These are phyloP conservation scores for Pythium dissimile DNA, from an alignment of 352 stramenopile species.

Conservation along the genomic window DNA sequence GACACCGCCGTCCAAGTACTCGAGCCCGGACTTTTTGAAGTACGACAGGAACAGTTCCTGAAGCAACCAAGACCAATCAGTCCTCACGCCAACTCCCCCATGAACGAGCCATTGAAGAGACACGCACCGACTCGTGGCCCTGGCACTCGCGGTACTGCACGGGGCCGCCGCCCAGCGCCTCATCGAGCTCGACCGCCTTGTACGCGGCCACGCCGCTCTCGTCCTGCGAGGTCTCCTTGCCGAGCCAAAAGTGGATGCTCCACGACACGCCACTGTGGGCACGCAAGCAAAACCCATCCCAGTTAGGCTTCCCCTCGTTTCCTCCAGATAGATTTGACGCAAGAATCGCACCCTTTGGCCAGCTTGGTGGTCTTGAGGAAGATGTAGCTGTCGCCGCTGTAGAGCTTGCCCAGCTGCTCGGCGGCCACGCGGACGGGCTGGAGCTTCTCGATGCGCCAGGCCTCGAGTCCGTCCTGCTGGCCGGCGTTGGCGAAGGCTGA, in stretches of 20 bases:
- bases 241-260: conserved; percentile 97
- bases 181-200: conserved; percentile 97
- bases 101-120: background rate
- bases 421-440: conserved; percentile 51
- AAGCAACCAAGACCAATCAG: background rate
- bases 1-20: conserved; percentile 92
- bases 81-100: background rate
- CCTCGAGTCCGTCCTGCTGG: conserved; percentile 64
- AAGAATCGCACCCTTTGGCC: conserved; percentile 31
- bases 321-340: background rate
- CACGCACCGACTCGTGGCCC: conserved; percentile 61
- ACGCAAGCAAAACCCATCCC: background rate
- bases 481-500: conserved; percentile 55
- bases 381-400: conserved; percentile 97
- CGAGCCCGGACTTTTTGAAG: conserved; percentile 90
- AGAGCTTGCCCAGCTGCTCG: conserved; percentile 83
- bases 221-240: conserved; percentile 88
- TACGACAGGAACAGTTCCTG: conserved; percentile 90
- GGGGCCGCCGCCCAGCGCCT: conserved; percentile 86
- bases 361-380: conserved; percentile 83
- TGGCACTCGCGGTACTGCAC: conserved; percentile 92
- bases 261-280: conserved; percentile 54
- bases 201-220: conserved; percentile 95
- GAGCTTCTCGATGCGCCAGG: conserved; percentile 85
- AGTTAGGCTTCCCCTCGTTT: background rate